Conservation (phyloP, 345 rosid genomes). For the Kandelia obovata region DNA sequence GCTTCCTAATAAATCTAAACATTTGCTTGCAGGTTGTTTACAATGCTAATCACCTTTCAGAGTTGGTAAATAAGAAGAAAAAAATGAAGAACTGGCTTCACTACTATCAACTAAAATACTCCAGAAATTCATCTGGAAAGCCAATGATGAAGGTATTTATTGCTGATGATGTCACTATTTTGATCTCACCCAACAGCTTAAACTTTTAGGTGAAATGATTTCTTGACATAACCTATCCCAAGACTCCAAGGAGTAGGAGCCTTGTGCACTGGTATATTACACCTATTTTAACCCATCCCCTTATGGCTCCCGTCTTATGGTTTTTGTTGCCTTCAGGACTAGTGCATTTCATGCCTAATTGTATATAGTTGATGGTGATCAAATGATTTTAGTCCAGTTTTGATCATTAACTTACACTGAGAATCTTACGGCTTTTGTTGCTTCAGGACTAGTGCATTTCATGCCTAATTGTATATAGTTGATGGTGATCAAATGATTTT, state of each 20-base stretch:
- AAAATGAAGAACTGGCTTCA: constrained; percentile 79
- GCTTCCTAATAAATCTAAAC: constrained; percentile 8
- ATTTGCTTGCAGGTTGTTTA: constrained; percentile 59
- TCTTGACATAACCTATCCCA: neutral
- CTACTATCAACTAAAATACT: constrained; percentile 65
- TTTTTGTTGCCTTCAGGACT: neutral
- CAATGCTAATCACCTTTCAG: constrained; percentile 65
- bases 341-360: neutral
- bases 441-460: neutral
- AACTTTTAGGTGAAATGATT: too few species aligned
- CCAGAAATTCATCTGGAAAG: constrained; percentile 54
- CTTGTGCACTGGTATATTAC: too few species aligned
- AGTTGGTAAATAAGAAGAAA: constrained; percentile 59
- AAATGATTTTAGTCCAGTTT: neutral
- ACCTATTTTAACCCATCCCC: neutral
- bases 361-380: neutral
- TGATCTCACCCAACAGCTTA: too few species aligned
- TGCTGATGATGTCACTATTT: neutral
- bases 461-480: neutral
- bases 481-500: neutral
- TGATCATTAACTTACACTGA: constrained; percentile 8
- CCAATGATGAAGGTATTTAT: constrained; percentile 53
- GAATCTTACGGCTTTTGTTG: neutral
- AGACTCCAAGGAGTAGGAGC: too few species aligned
- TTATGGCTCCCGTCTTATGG: neutral